Base-by-base conservation (phyloP, 345 rosid genomes). In the Rhizophora apiculata region DNA sequence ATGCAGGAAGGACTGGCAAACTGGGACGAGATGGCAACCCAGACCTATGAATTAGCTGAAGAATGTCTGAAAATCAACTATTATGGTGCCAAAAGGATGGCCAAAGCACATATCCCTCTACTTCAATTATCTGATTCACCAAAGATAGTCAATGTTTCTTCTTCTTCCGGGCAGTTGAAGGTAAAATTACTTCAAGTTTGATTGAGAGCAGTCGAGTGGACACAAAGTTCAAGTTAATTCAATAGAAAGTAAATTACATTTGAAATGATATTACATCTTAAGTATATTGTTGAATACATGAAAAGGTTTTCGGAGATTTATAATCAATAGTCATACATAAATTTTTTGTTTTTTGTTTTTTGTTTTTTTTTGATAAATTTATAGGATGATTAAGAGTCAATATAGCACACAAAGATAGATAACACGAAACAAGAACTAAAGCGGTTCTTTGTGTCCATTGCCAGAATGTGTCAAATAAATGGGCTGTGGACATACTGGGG, bases 81-180 rank as follows among this genome's bases (percentile, higher is more conserved):
- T 19, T 56, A 74, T 63, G 78, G 72, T 46, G 64, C 69, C n/a
- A 74, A 63, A 21, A 57, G 37, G 48, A 68, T 68, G 78, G 68
- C 5, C n/a, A 53, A 74, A 21, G 64, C 78, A 9, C 39, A 68
- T 0, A 8, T 68, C 31, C 73, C 78, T 32, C 61, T 74, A 46
- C 73, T 74, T 37, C 73, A 74, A 34, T 52, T 68, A 22, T 74
- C 78, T 56, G 69, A 74, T 68, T 68, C 73, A 13, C 72, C 78
- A 24, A 74, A 31, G 53, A 68, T 75, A n/a, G 83, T 81, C 11
- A 81, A 81, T 60, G 78, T 81, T 56, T 68, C 83, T 21, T 84
- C 87, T 13, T 10, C 52, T 0, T 5, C 6, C 1, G 76, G 76
- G n/a, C 31, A 46, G 53, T 65, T 72, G 52, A 8, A 58, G 70